phyloP scores from a whole-genome alignment of 148 eudicot genomes.

The Persicaria tinctoria region DNA sequence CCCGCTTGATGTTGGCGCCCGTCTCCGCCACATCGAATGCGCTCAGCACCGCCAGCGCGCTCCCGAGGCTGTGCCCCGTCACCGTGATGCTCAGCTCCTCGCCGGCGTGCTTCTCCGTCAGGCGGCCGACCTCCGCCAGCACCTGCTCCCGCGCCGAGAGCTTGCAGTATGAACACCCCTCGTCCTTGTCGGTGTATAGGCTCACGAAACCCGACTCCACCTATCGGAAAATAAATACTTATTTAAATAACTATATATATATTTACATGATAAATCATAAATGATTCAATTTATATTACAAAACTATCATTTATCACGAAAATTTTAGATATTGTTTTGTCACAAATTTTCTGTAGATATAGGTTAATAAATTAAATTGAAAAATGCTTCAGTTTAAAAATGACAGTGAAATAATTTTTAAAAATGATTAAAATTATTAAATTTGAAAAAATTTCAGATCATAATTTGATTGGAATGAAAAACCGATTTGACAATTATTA shows the following conservation, averaged over 20 bases:
- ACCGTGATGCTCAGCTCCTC: conserved; percentile 70
- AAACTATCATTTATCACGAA: too few species aligned
- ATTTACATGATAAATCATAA: too few species aligned
- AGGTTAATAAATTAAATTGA: too few species aligned
- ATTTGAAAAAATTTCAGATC: too few species aligned
- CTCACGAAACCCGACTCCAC: conserved; percentile 55
- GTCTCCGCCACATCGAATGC: conserved; percentile 66
- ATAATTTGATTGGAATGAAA: too few species aligned
- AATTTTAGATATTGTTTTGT: too few species aligned
- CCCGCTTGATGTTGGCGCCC: conserved; percentile 29
- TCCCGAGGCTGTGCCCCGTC: conserved; percentile 79
- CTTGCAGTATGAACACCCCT: conserved; percentile 29
- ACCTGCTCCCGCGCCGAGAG: conserved; percentile 55
- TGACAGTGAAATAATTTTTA: too few species aligned
- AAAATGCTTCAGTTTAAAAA: too few species aligned
- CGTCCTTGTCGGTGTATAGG: conserved; percentile 44
- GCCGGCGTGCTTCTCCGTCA: conserved; percentile 24
- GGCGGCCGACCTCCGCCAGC: conserved; percentile 34
- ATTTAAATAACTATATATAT: background rate
- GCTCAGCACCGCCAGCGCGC: conserved; percentile 49
- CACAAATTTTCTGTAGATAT: too few species aligned
- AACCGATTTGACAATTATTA: too few species aligned
- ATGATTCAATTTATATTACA: too few species aligned
- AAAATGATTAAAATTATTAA: too few species aligned
- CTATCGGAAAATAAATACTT: background rate